A percentile compares a stretch with the other conserved stretches of the same genome.
phyloP scores from a whole-genome alignment of 2,329 filamentous ascomycete genomes.

The Cordyceps tenuipes region DNA sequence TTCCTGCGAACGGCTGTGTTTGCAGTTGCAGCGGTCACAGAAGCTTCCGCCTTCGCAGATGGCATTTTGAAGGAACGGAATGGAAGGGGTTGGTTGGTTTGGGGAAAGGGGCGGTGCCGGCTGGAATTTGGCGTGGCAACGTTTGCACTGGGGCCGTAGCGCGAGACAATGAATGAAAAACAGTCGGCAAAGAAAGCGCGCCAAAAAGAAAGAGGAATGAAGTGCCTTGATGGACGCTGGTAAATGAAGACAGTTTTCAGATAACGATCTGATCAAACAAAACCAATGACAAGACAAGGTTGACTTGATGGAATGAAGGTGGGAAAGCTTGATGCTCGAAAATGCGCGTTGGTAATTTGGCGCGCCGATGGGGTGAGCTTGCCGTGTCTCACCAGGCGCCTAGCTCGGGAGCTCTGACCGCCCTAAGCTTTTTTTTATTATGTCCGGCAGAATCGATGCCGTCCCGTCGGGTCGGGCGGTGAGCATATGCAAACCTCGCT shows the following conservation, averaged over 20 bases:
- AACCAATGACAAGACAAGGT: not conserved
- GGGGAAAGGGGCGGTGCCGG: not conserved
- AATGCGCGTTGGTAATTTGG: conserved; percentile 1
- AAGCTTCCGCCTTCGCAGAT: not conserved
- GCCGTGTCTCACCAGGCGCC: not conserved
- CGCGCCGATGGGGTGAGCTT: not conserved
- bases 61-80: conserved; percentile 1
- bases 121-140: not conserved
- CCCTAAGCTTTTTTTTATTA: not conserved
- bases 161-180: not conserved
- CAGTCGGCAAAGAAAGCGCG: not conserved
- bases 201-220: not conserved
- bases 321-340: conserved; percentile 4
- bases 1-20: not conserved
- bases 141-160: not conserved
- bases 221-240: not conserved
- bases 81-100: not conserved
- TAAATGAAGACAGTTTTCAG: not conserved
- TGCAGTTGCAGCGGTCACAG: not conserved
- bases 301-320: conserved; percentile 8
- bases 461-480: not conserved
- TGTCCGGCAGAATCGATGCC: conserved; percentile 2
- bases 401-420: not conserved
- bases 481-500: not conserved
- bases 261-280: not conserved